phyloP scores from a whole-genome alignment of 768 basidiomycete genomes.

The Coprinopsis cinerea region DNA sequence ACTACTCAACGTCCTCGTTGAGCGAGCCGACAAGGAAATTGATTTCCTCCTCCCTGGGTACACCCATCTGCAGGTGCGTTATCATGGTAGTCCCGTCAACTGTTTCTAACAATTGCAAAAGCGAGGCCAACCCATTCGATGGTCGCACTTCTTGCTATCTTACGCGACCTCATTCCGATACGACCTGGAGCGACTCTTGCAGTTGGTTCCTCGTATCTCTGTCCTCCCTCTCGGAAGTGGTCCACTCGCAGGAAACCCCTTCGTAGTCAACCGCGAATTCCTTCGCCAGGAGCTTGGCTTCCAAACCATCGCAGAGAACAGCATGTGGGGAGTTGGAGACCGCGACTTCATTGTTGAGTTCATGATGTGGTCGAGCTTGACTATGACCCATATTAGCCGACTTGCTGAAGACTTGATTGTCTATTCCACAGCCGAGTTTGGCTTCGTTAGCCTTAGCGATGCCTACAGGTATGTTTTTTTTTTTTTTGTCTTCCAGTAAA shows the following conservation, averaged over 20 bases:
- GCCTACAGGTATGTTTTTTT: conserved; percentile 75
- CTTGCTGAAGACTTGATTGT: conserved; percentile 95
- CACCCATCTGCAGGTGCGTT: conserved; percentile 87
- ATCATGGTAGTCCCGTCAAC: background rate
- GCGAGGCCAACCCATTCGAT: conserved; percentile 97
- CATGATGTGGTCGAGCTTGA: conserved; percentile 90
- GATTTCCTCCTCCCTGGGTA: conserved; percentile 92
- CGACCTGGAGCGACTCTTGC: conserved; percentile 80
- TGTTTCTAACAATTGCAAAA: conserved; percentile 25
- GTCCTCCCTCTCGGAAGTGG: conserved; percentile 92
- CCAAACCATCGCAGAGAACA: conserved; percentile 85
- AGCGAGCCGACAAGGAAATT: conserved; percentile 90
- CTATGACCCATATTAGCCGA: conserved; percentile 91
- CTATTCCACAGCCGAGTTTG: conserved; percentile 96
- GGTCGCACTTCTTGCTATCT: conserved; percentile 95
- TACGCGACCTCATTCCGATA: conserved; percentile 91
- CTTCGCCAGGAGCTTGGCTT: conserved; percentile 90
- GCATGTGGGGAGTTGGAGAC: conserved; percentile 94
- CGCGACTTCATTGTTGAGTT: conserved; percentile 97
- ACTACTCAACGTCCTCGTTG: conserved; percentile 82
- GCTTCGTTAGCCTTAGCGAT: conserved; percentile 92
- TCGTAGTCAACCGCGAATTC: conserved; percentile 89
- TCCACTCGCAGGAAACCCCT: conserved; percentile 95
- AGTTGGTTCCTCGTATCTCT: conserved; percentile 85
- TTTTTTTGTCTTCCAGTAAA: background rate